Conservation (phyloP, 78 protist genomes). For the slime mould (Dictyostelium discoideum) region dicty_2.7 NC_007091.3:3555001-3555500, state of each 20-base stretch:
- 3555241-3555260: background rate
- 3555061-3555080: background rate
- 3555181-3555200: background rate
- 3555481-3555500: background rate
- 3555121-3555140: no score
- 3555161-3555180: background rate
- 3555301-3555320: conserved; percentile 30
- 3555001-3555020: background rate
- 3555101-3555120: background rate
- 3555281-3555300: background rate
- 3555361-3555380: background rate
- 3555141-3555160: background rate
- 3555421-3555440: background rate
- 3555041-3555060: no score
- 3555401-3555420: background rate
- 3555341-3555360: background rate
- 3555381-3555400: background rate
- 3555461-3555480: background rate
- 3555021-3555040: background rate
- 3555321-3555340: background rate
- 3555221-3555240: background rate
- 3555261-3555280: background rate
- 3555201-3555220: background rate
- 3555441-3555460: background rate
- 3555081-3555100: background rate